Evolutionary conservation across 2,329 filamentous ascomycete species (phyloP).

Genomic region (Periglandula ipomoeae): DNA sequence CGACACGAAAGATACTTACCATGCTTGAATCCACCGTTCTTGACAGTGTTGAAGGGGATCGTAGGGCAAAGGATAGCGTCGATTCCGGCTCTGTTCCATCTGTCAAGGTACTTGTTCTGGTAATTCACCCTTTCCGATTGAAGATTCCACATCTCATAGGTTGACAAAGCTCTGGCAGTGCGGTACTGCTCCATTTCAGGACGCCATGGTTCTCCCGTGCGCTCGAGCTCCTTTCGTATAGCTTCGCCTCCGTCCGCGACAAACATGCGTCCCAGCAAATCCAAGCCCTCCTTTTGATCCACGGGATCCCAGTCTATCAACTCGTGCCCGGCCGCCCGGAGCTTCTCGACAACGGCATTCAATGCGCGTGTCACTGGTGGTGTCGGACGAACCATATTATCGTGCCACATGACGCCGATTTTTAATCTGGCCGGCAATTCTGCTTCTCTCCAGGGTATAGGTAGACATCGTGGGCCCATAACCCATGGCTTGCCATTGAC

Average conservation of each 20-base stretch:
- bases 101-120: constrained; percentile 36
- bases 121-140: constrained; percentile 35
- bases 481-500: constrained; percentile 47
- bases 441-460: constrained; percentile 43
- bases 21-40: constrained; percentile 34
- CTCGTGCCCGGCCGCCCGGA: constrained; percentile 38
- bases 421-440: constrained; percentile 32
- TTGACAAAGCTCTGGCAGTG: constrained; percentile 27
- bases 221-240: constrained; percentile 28
- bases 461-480: constrained; percentile 46
- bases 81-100: constrained; percentile 37
- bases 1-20: too few relatives aligned
- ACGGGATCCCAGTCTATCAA: constrained; percentile 41
- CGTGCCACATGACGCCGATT: constrained; percentile 55
- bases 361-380: constrained; percentile 54
- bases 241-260: constrained; percentile 36
- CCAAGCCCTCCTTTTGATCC: constrained; percentile 29
- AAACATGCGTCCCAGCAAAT: constrained; percentile 36
- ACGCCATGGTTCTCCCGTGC: constrained; percentile 33
- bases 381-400: constrained; percentile 55
- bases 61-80: constrained; percentile 56
- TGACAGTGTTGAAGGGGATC: constrained; percentile 33
- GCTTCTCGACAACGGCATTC: constrained; percentile 29
- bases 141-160: constrained; percentile 38
- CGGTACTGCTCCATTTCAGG: constrained; percentile 27